phyloP scores from a whole-genome alignment of 495 filamentous ascomycete species.

The Podospora fimiseda region DNA sequence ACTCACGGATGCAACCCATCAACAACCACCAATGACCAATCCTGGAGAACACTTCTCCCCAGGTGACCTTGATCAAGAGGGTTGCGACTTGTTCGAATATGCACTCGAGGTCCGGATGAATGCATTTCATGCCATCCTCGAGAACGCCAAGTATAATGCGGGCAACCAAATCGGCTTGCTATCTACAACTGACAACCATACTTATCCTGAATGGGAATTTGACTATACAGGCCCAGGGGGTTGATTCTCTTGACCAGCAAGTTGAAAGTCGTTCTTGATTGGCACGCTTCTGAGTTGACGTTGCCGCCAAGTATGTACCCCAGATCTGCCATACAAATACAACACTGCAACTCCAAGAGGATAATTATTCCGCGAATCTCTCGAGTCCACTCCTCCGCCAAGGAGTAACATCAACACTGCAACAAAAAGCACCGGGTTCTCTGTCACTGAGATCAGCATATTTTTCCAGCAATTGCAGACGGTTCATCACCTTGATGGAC shows the following conservation, averaged over 20 bases:
- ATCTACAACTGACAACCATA: slow-evolving; percentile 35
- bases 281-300: not conserved
- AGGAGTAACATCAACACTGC: too few species aligned
- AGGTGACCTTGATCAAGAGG: too few species aligned
- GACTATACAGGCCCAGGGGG: too few species aligned
- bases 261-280: not conserved
- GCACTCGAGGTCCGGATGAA: slow-evolving; percentile 24
- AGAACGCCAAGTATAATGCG: slow-evolving; percentile 20
- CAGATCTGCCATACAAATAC: slow-evolving; percentile 1
- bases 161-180: slow-evolving; percentile 26
- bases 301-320: too few species aligned
- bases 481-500: not conserved
- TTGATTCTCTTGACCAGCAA: not conserved
- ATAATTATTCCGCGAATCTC: slow-evolving; percentile 16
- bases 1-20: not conserved
- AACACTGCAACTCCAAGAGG: slow-evolving; percentile 3
- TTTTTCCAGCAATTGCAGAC: slow-evolving; percentile 14
- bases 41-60: too few species aligned
- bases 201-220: slow-evolving; percentile 28
- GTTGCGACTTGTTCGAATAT: too few species aligned
- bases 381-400: too few species aligned
- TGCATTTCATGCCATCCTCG: slow-evolving; percentile 23
- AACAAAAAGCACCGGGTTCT: too few species aligned
- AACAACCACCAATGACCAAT: too few species aligned
- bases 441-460: too few species aligned